Evolutionary conservation across 441 rosid genomes (phyloP), one percentile per base, ranked within the genome.

Genomic region (Gossypium schwendimanii): DNA sequence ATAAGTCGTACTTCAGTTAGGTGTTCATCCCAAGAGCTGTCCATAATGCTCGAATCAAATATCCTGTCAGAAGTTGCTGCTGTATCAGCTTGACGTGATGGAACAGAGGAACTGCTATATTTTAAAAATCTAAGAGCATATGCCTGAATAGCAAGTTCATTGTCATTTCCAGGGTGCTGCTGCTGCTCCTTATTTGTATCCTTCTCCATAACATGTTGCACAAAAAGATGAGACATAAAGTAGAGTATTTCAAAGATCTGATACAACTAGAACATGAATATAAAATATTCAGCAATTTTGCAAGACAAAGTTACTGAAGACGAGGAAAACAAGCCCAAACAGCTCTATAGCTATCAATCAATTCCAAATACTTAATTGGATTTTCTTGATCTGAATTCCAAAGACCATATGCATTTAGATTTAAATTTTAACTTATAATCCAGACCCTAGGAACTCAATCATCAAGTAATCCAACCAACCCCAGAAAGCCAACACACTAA

Each of bases 111-210:
- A 74, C 75, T 78, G 80, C 78, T 88, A 76, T 72, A 85, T 80
- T 84, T 84, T 85, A 96, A 83, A 86, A 87, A 96, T 78, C 88
- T 89, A 60, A 86, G 74, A 60, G 99, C 99, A 85, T 94, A 96
- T 72, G 82, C 88, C 83, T 68, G 84, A 82, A 96, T 74, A 18
- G 86, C 82, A 73, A 26, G 76, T 71, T 75, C 84, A 52, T 53
- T n/a, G 69, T 74, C 79, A 76, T 79, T 84, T 68, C 85, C 66
- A 28, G 85, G 74, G 78, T 58, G 87, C n/a, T 26, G 71, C 71
- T 79, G 72, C 55, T 81, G 81, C 73, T 82, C 82, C 62, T 57
- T 57, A 80, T 71, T 78, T 24, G 81, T 62, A 68, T 76, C 92
- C 98, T 96, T 87, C 82, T 77, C 70, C 73, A 24, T 15, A 68